phyloP scores from a whole-genome alignment of 306 rosid genomes.

The Vicia villosa region DNA sequence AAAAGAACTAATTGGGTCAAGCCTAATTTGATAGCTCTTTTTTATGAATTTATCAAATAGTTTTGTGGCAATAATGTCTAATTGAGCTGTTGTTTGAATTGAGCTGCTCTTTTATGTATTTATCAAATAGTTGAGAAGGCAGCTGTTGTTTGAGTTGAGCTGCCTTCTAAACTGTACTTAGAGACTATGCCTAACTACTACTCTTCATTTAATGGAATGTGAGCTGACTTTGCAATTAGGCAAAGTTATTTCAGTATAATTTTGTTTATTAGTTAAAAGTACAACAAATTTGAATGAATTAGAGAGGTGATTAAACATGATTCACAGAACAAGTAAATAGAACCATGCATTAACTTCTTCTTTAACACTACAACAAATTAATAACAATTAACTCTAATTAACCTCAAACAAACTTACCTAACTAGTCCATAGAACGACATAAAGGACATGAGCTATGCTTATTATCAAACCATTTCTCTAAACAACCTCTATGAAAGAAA shows the following conservation, averaged over 20 bases:
- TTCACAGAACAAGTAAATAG: neutral
- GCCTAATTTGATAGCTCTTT: too few relatives aligned
- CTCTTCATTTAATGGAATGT: too few relatives aligned
- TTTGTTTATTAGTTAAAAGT: neutral
- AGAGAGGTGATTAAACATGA: neutral
- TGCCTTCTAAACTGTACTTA: too few relatives aligned
- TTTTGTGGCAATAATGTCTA: too few relatives aligned
- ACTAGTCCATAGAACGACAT: conserved; percentile 62
- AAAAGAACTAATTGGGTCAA: too few relatives aligned
- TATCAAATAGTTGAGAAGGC: too few relatives aligned
- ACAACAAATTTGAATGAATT: too few relatives aligned
- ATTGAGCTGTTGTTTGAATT: too few relatives aligned
- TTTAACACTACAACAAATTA: neutral
- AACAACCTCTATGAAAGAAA: conserved; percentile 73
- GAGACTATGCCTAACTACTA: too few relatives aligned
- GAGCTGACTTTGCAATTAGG: neutral
- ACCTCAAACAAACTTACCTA: neutral
- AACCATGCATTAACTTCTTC: neutral
- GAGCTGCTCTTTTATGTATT: too few relatives aligned
- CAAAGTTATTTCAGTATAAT: neutral
- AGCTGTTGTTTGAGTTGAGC: too few relatives aligned
- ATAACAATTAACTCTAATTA: neutral
- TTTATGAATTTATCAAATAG: too few relatives aligned
- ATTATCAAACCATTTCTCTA: conserved; percentile 77
- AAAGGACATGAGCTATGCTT: conserved; percentile 71